Conservation (phyloP, 176 grass and related monocot genomes). For the Triticum turgidum region DNA sequence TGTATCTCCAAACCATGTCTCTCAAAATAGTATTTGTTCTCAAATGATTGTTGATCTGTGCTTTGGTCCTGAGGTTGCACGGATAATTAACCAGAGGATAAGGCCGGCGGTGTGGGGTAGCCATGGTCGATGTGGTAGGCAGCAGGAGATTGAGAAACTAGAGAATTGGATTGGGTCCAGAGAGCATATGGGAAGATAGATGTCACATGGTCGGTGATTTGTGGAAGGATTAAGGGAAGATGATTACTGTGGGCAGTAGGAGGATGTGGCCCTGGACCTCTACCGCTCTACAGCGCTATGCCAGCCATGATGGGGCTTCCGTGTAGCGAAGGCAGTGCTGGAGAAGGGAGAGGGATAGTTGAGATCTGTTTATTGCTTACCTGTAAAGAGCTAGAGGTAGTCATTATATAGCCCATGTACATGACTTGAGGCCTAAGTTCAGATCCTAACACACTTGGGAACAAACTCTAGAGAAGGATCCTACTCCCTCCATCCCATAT, state of each 20-base stretch:
- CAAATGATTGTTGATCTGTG: neutral
- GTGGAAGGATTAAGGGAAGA: neutral
- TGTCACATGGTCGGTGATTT: neutral
- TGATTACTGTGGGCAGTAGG: neutral
- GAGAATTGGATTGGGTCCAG: too few relatives aligned
- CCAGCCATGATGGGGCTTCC: neutral
- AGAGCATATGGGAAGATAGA: too few relatives aligned
- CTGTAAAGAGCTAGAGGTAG: neutral
- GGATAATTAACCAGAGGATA: neutral
- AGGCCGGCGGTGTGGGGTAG: neutral
- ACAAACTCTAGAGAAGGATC: neutral
- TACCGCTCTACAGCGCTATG: neutral
- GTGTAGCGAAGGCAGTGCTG: neutral
- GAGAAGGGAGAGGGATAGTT: neutral
- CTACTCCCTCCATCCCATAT: too few relatives aligned
- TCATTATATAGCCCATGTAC: neutral
- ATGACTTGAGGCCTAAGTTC: neutral
- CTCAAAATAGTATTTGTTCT: slow-evolving; percentile 11
- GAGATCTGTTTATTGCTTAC: neutral
- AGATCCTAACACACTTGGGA: neutral
- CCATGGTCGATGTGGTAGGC: neutral
- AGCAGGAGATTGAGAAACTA: too few relatives aligned
- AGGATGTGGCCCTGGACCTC: neutral
- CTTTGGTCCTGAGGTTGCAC: neutral
- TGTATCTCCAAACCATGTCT: neutral